Evolutionary conservation across 2,329 filamentous ascomycete species (phyloP), one percentile per base, ranked within the genome.

Genomic region (Neofusicoccum umdonicola): DNA sequence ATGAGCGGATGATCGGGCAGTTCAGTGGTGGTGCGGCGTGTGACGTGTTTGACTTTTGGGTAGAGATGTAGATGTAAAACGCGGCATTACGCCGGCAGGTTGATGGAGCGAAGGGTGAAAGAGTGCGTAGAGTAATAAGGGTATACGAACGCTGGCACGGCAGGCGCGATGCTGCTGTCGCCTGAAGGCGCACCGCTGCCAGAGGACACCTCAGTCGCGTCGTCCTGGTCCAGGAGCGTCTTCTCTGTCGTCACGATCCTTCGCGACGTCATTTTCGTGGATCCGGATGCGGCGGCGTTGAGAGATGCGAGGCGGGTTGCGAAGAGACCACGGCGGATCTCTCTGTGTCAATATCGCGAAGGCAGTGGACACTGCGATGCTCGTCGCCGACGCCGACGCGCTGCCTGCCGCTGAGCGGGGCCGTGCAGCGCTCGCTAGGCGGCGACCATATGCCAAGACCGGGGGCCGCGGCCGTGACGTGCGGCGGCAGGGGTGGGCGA

Each of bases 111-210:
- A 47, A 52, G 51, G 51, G 9, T 39, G 45, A 31, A 27, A 39
- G 42, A 54, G 50, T 27, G 13, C 17, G 19, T 13, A 62, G 27
- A 47, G 54, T 5, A 42, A 41, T 31, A 31, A 39, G 63, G 60
- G 64, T 17, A 42, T 50, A 81, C 88, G 77, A 80, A 96, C 92
- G 84, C 83, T 62, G 93, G 92, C 56, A 97, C 92, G 22, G 92
- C 92, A 19, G 92, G 91, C n/a, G 88, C 80, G 68, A 90, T 93
- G 79, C 88, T 87, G 64, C 90, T 93, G 71, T 87, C 87, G 69
- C 84, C 42, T 17, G 34, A 81, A 65, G 78, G 74, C 37, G 80
- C 52, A 78, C 75, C 11, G 72, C 65, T 34, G 37, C 15, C n/a
- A 8, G 60, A 34, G 3, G 41, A 63, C 12, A 61, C 69, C 42